phyloP scores from a whole-genome alignment of 2,329 filamentous ascomycete species.

The Rutstroemia sp. region DNA sequence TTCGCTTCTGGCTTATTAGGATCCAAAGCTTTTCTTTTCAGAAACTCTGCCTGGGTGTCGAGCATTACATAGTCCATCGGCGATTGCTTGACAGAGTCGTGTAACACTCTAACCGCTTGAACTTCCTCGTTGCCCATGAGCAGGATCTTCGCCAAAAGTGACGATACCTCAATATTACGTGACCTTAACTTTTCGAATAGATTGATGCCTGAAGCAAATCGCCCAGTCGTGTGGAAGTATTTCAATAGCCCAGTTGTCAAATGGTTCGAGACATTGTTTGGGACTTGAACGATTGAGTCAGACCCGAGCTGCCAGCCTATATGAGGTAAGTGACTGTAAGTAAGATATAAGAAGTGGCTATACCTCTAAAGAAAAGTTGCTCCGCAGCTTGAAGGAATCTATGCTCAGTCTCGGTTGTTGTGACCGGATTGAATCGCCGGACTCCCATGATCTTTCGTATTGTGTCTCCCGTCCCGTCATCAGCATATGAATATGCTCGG shows the following conservation, averaged over 20 bases:
- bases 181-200: constrained; percentile 92
- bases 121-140: constrained; percentile 97
- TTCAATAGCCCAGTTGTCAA: constrained; percentile 86
- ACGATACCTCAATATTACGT: constrained; percentile 89
- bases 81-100: constrained; percentile 80
- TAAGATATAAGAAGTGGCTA: not conserved
- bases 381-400: constrained; percentile 92
- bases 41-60: constrained; percentile 87
- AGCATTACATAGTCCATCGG: constrained; percentile 98
- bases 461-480: constrained; percentile 87
- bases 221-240: constrained; percentile 92
- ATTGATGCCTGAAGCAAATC: constrained; percentile 93
- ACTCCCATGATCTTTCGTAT: constrained; percentile 98
- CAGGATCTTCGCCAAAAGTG: constrained; percentile 80
- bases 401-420: constrained; percentile 96
- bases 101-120: constrained; percentile 80
- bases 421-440: constrained; percentile 92
- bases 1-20: constrained; percentile 47
- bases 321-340: constrained; percentile 13
- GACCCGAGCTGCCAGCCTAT: constrained; percentile 91
- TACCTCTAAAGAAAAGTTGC: constrained; percentile 88
- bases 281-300: constrained; percentile 94
- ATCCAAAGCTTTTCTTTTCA: constrained; percentile 70
- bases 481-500: constrained; percentile 91
- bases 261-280: constrained; percentile 94